A percentile compares a stretch with the other conserved stretches of the same genome.
Conservation (phyloP, 768 basidiomycete genomes). For the Mrakia hoshinonis region DNA sequence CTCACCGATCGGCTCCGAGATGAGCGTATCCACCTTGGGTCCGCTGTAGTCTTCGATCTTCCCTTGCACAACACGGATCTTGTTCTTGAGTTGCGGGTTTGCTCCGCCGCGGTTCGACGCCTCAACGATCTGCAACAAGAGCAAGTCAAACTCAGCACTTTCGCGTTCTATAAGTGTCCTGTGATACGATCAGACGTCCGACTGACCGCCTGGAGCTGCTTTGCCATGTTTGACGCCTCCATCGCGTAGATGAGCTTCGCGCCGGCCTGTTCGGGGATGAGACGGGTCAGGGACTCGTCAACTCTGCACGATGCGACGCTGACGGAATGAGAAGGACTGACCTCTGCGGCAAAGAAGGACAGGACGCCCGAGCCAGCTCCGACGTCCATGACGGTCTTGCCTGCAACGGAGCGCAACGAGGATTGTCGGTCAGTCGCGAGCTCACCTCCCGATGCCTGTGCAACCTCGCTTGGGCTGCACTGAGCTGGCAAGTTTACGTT, state of each 20-base stretch:
- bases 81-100: slow-evolving; percentile 20
- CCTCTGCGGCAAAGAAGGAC: slow-evolving; percentile 25
- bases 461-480: not conserved
- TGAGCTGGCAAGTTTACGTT: not conserved
- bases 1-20: slow-evolving; percentile 26
- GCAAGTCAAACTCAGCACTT: too few species aligned
- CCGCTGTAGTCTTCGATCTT: slow-evolving; percentile 26
- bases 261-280: slow-evolving; percentile 18
- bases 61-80: slow-evolving; percentile 23
- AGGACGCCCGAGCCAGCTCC: slow-evolving; percentile 27
- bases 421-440: too few species aligned
- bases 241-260: slow-evolving; percentile 22
- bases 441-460: too few species aligned
- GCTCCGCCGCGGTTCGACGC: slow-evolving; percentile 14
- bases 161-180: too few species aligned
- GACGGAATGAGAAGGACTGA: not conserved
- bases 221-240: slow-evolving; percentile 26
- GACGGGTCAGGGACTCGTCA: not conserved
- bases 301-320: not conserved
- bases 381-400: slow-evolving; percentile 28
- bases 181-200: too few species aligned
- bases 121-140: slow-evolving; percentile 26
- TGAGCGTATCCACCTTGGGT: slow-evolving; percentile 23
- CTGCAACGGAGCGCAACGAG: not conserved
- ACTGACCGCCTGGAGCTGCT: slow-evolving; percentile 21